A percentile compares a stretch with the other conserved stretches of the same genome.
Conservation (phyloP, 2,329 filamentous ascomycete species). For the Aspergillus sojae region DNA sequence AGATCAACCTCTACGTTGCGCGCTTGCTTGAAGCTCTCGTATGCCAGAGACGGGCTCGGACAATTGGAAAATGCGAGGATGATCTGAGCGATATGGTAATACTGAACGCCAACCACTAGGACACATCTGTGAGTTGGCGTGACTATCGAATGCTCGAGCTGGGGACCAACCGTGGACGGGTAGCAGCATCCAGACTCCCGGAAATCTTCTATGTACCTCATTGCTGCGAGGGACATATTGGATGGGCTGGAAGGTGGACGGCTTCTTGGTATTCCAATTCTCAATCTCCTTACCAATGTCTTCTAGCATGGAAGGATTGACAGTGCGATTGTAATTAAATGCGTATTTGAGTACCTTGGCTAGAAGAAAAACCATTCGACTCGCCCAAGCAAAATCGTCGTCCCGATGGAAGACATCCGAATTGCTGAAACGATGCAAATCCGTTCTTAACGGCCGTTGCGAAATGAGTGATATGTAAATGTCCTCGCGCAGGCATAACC, state of each 20-base stretch:
- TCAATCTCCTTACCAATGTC: constrained; percentile 21
- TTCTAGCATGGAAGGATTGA: constrained; percentile 1
- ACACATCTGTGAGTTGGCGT: background rate
- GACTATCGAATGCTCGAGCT: background rate
- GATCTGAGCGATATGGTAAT: constrained; percentile 38
- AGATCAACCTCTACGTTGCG: constrained; percentile 24
- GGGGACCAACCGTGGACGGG: constrained; percentile 31
- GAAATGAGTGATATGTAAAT: constrained; percentile 41
- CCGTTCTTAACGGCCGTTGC: constrained; percentile 37
- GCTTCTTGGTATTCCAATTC: constrained; percentile 25
- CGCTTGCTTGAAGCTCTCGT: constrained; percentile 25
- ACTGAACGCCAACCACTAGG: constrained; percentile 38
- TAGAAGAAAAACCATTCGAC: constrained; percentile 39
- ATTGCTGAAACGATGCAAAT: constrained; percentile 36
- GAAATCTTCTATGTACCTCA: constrained; percentile 27
- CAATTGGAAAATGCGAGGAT: constrained; percentile 26
- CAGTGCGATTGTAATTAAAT: constrained; percentile 15
- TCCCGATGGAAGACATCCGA: constrained; percentile 35
- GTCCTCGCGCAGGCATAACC: constrained; percentile 44
- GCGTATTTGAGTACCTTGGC: constrained; percentile 32
- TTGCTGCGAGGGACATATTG: constrained; percentile 22
- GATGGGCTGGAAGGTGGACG: constrained; percentile 32
- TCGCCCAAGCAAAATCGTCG: constrained; percentile 42
- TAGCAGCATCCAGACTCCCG: constrained; percentile 34
- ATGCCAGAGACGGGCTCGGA: constrained; percentile 14